These are phyloP conservation scores for Hevea brasiliensis DNA, from an alignment of 345 rosid species.

Conservation along the genomic window DNA sequence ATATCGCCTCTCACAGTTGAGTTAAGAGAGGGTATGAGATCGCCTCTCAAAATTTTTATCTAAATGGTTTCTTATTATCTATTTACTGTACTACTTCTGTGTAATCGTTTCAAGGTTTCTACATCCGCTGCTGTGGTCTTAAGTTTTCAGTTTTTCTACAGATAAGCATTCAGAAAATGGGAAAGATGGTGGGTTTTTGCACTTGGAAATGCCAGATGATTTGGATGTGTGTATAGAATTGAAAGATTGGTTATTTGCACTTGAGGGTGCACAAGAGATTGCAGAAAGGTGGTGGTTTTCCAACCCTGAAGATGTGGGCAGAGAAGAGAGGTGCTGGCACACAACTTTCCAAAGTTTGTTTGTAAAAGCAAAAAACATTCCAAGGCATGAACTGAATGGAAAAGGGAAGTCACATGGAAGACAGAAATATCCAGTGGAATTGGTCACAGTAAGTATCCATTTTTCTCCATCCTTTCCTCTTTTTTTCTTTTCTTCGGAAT, in stretches of 20 bases:
- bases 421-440: conserved; percentile 66
- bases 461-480: background rate
- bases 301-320: conserved; percentile 41
- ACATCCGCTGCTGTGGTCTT: conserved; percentile 17
- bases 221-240: conserved; percentile 75
- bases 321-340: conserved; percentile 96
- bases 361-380: conserved; percentile 46
- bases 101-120: background rate
- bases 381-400: conserved; percentile 38
- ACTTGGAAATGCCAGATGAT: conserved; percentile 76
- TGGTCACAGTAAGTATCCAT: conserved; percentile 57
- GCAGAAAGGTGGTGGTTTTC: conserved; percentile 58
- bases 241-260: conserved; percentile 95
- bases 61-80: background rate
- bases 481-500: background rate
- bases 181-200: conserved; percentile 50
- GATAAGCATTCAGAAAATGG: conserved; percentile 47
- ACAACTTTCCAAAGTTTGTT: conserved; percentile 63
- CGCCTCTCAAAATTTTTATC: background rate
- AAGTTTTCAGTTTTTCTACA: conserved; percentile 30
- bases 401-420: conserved; percentile 39
- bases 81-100: background rate
- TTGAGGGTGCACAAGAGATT: conserved; percentile 79
- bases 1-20: conserved; percentile 52
- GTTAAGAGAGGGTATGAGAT: conserved; percentile 40